Base-by-base conservation (phyloP, 305 asterid species). In the Coffea humblotiana region DNA sequence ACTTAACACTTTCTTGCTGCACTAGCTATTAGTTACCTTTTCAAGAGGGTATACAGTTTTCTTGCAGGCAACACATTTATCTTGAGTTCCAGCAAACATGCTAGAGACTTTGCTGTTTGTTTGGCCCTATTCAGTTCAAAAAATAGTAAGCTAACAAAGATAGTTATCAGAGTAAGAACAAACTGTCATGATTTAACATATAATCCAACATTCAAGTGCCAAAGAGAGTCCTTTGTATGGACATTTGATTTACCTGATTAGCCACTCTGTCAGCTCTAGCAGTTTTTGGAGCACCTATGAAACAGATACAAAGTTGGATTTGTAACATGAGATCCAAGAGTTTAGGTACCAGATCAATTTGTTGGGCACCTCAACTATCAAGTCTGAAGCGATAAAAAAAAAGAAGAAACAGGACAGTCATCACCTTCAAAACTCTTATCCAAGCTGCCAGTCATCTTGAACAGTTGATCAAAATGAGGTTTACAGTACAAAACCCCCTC, bases 401-500 rank as follows among this genome's bases (percentile, higher is more conserved):
- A 72, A 35, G 74, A n/a, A n/a, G 27, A 14, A 77, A 52, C 45
- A n/a, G 27, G 16, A 78, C 15, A 56, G 9, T 6, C 23, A 52
- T 64, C 37, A 94, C 97, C 97, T 91, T 94, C 97, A 58, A 94
- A 94, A 82, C 97, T 91, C 89, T 89, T 94, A 32, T 91, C 85
- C 88, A 94, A 85, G 89, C 98, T 91, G 75, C 98, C 97, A 18
- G 98, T 94, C 95, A 85, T 90, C 90, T 92, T 94, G 84, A 89
- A 88, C 37, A 94, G 88, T 76, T 94, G 98, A 88, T 90, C 91
- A 77, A 87, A 94, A 83, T 92, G 98, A 75, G 98, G 98, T 77
- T 88, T 92, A 81, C 98, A 94, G 80, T 89, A 94, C 13, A 92
- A 74, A 58, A 94, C 97, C 65, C 65, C 98, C 87, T 94, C 98